phyloP scores from a whole-genome alignment of 2,329 filamentous ascomycete species.

The Xylaria sp. region DNA sequence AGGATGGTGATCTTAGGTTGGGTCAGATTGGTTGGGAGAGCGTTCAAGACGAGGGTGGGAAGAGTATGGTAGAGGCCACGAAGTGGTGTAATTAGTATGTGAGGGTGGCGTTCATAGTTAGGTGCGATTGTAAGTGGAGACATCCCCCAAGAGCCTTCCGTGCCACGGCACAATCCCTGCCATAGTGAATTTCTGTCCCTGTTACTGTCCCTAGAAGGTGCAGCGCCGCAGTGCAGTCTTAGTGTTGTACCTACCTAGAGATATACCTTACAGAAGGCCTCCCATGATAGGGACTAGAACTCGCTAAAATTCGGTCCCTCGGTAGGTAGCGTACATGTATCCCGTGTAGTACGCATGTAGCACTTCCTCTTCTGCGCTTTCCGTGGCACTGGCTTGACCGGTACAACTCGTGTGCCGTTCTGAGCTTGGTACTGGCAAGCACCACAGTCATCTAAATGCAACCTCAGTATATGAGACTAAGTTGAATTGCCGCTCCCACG shows the following conservation, averaged over 20 bases:
- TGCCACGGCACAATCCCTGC: slow-evolving; percentile 24
- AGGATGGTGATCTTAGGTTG: slow-evolving; percentile 34
- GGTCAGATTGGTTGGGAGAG: slow-evolving; percentile 31
- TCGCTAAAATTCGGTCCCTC: too few species aligned
- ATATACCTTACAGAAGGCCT: too few species aligned
- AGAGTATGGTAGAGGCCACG: slow-evolving; percentile 44
- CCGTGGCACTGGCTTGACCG: slow-evolving; percentile 31
- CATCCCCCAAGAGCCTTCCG: slow-evolving; percentile 22
- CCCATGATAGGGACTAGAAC: too few species aligned
- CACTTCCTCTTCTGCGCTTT: slow-evolving; percentile 3
- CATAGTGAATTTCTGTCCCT: slow-evolving; percentile 4
- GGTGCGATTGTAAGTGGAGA: slow-evolving; percentile 33
- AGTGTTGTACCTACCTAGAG: background rate
- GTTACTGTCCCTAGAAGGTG: slow-evolving; percentile 14
- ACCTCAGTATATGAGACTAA: slow-evolving; percentile 26
- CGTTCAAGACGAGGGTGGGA: slow-evolving; percentile 37
- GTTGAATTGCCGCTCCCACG: slow-evolving; percentile 37
- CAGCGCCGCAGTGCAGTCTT: slow-evolving; percentile 11
- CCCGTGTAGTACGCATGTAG: background rate
- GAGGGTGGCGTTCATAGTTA: slow-evolving; percentile 36
- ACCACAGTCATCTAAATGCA: slow-evolving; percentile 23
- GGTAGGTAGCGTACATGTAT: background rate
- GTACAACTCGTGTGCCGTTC: slow-evolving; percentile 25
- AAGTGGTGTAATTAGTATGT: slow-evolving; percentile 32
- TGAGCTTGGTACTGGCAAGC: slow-evolving; percentile 19